Conservation (phyloP, 352 stramenopile genomes). For the Phytopythium aichiense region DNA sequence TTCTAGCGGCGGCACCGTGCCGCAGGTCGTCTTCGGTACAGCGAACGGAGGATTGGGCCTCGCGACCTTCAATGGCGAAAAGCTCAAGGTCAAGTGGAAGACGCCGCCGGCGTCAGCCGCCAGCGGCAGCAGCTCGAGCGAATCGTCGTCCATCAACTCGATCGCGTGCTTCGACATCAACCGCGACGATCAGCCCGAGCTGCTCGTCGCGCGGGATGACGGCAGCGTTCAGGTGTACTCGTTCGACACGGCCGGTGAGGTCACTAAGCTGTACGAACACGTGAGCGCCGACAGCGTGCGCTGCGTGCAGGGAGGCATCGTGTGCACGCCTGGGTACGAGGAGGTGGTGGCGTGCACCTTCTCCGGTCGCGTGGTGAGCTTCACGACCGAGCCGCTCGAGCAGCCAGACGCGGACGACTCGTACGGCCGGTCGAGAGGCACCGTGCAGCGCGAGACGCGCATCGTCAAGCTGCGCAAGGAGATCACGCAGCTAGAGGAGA, state of each 20-base stretch:
- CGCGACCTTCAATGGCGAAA: constrained; percentile 65
- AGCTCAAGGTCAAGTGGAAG: constrained; percentile 73
- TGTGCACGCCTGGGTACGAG: constrained; percentile 68
- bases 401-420: constrained; percentile 66
- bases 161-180: constrained; percentile 79
- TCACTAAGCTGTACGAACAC: constrained; percentile 66
- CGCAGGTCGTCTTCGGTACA: constrained; percentile 71
- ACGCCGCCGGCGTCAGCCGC: constrained; percentile 26
- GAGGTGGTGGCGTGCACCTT: constrained; percentile 80
- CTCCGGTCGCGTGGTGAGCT: constrained; percentile 72
- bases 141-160: constrained; percentile 53
- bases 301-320: constrained; percentile 61
- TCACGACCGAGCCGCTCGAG: constrained; percentile 80
- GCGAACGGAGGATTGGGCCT: constrained; percentile 48
- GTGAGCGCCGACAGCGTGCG: constrained; percentile 72
- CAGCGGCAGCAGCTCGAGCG: constrained; percentile 15
- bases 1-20: constrained; percentile 10
- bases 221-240: constrained; percentile 73
- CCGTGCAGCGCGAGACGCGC: constrained; percentile 68
- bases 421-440: constrained; percentile 73
- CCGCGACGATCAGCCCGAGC: constrained; percentile 70
- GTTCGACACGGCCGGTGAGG: constrained; percentile 43
- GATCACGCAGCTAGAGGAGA: constrained; percentile 61
- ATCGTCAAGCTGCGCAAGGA: constrained; percentile 82
- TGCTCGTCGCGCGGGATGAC: constrained; percentile 79